phyloP scores from a whole-genome alignment of 495 filamentous ascomycete genomes.

The Aspergillus homomorphus region DNA sequence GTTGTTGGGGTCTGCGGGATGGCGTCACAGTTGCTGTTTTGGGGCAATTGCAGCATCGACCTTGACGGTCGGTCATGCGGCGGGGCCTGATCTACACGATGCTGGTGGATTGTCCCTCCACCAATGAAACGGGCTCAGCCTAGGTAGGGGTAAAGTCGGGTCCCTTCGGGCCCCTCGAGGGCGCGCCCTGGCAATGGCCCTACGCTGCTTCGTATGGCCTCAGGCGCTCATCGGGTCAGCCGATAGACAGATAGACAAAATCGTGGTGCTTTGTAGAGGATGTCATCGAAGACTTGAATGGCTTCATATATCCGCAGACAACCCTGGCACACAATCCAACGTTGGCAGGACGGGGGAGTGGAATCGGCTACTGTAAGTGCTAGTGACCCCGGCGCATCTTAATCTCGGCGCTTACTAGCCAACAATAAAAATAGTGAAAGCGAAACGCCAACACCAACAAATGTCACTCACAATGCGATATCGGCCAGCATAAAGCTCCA shows the following conservation, averaged over 20 bases:
- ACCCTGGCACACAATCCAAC: not conserved
- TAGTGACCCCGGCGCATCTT: conserved; percentile 1
- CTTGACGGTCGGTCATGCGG: conserved; percentile 22
- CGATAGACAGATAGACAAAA: not conserved
- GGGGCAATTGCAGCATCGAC: conserved; percentile 21
- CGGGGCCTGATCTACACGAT: conserved; percentile 18
- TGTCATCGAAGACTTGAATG: not conserved
- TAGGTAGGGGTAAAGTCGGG: conserved; percentile 17
- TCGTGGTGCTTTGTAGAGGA: not conserved
- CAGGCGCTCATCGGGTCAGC: not conserved
- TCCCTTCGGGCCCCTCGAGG: conserved; percentile 14
- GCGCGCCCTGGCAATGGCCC: conserved; percentile 6
- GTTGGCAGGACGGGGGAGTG: not conserved
- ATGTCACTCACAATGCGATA: not conserved
- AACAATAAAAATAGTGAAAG: not conserved
- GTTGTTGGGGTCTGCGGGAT: conserved; percentile 18
- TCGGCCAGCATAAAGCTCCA: not conserved
- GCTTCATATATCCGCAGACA: not conserved
- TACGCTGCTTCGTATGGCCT: not conserved
- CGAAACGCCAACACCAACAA: not conserved
- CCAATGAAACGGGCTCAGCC: conserved; percentile 12
- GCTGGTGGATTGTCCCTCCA: conserved; percentile 14
- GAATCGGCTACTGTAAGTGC: not conserved
- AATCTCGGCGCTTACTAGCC: not conserved
- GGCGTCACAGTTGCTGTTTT: conserved; percentile 25